Conservation (phyloP, 2,329 filamentous ascomycete species). For the Phialophora verrucosa region DNA sequence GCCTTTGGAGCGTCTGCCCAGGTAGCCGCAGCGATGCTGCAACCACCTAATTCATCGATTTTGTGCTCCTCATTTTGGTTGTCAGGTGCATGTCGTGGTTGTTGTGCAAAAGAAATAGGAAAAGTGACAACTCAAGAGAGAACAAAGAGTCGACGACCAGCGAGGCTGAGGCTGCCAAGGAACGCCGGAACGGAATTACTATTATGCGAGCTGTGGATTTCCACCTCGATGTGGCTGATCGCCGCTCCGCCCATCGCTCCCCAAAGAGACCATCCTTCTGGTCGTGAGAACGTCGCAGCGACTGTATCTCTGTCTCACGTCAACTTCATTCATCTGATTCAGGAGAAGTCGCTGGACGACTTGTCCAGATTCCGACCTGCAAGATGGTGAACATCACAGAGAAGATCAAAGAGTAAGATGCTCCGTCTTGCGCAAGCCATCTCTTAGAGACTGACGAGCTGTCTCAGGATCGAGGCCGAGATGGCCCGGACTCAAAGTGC, state of each 20-base stretch:
- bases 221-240: slow-evolving; percentile 6
- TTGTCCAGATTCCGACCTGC: slow-evolving; percentile 34
- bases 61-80: slow-evolving; percentile 17
- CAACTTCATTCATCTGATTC: not conserved
- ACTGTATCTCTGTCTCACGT: not conserved
- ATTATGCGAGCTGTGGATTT: slow-evolving; percentile 13
- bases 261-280: not conserved
- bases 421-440: not conserved
- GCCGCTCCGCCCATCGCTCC: not conserved
- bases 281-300: not conserved
- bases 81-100: slow-evolving; percentile 20
- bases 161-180: slow-evolving; percentile 28
- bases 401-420: slow-evolving; percentile 94
- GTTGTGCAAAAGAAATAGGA: slow-evolving; percentile 18
- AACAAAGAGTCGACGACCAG: slow-evolving; percentile 19
- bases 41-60: slow-evolving; percentile 28
- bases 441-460: slow-evolving; percentile 23
- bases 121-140: slow-evolving; percentile 6
- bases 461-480: slow-evolving; percentile 92
- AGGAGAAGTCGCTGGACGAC: not conserved
- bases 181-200: slow-evolving; percentile 27
- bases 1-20: slow-evolving; percentile 29
- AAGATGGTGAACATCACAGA: slow-evolving; percentile 99
- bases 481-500: slow-evolving; percentile 98
- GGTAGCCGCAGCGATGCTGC: slow-evolving; percentile 35